Conservation (phyloP, 2,329 filamentous ascomycete species). For the Herpomyces periplanetae region DNA sequence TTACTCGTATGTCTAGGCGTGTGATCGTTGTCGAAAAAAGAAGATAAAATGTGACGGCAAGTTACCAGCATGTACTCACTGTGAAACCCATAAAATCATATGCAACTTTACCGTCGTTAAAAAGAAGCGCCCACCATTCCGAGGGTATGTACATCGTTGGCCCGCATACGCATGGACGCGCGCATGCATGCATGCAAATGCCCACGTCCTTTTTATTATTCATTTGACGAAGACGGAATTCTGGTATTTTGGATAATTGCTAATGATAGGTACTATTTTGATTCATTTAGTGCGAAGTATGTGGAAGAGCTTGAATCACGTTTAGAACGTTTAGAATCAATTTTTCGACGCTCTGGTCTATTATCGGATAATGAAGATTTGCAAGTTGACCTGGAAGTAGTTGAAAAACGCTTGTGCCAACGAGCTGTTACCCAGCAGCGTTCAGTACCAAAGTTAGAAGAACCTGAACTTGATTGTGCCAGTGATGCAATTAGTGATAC, state of each 20-base stretch:
- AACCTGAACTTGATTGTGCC: no score
- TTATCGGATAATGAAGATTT: slow-evolving; percentile 51
- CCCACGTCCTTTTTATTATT: slow-evolving; percentile 1
- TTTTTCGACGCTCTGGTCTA: slow-evolving; percentile 49
- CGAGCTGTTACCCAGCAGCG: no score
- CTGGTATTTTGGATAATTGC: no score
- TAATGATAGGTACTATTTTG: no score
- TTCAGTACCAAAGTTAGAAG: no score
- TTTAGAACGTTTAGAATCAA: slow-evolving; percentile 69
- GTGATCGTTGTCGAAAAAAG: slow-evolving; percentile 79
- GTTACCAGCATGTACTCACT: slow-evolving; percentile 73
- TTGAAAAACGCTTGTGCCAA: slow-evolving; percentile 28
- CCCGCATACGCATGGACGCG: not conserved
- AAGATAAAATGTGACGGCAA: slow-evolving; percentile 97
- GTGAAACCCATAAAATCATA: slow-evolving; percentile 87
- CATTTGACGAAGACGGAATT: slow-evolving; percentile 4
- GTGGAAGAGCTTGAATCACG: slow-evolving; percentile 88
- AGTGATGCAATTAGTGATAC: no score
- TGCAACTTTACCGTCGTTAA: slow-evolving; percentile 92
- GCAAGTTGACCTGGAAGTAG: slow-evolving; percentile 44
- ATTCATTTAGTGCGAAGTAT: slow-evolving; percentile 37
- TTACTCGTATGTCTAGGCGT: slow-evolving; percentile 17
- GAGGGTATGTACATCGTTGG: slow-evolving; percentile 23
- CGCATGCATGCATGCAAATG: no score
- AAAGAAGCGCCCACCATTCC: slow-evolving; percentile 88